A percentile compares a stretch with the other conserved stretches of the same genome.
phyloP scores from a whole-genome alignment of 2,329 filamentous ascomycete genomes.

The Curvularia lunata region DNA sequence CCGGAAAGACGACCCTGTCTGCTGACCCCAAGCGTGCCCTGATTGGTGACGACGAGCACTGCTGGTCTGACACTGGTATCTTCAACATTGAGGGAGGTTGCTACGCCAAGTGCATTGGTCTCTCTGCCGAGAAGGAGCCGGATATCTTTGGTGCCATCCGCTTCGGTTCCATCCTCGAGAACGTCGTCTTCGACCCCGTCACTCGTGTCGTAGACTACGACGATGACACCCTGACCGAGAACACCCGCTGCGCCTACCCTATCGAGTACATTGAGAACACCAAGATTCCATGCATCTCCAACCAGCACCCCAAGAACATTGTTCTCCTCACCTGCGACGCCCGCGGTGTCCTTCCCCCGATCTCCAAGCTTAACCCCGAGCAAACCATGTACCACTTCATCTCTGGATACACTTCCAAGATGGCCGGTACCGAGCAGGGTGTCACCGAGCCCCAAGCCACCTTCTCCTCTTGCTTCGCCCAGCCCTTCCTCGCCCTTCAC shows the following conservation, averaged over 20 bases:
- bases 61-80: conserved; percentile 94
- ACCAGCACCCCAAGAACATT: conserved; percentile 93
- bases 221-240: conserved; percentile 92
- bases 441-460: conserved; percentile 97
- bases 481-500: conserved; percentile 98
- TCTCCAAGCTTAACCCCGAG: conserved; percentile 91
- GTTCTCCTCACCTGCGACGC: conserved; percentile 98
- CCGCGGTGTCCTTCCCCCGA: conserved; percentile 93
- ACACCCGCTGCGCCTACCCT: conserved; percentile 97
- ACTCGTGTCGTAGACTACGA: conserved; percentile 95
- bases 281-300: conserved; percentile 93
- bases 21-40: conserved; percentile 95
- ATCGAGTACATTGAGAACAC: conserved; percentile 99
- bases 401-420: conserved; percentile 99
- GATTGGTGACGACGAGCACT: conserved; percentile 99
- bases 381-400: conserved; percentile 99
- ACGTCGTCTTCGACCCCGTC: conserved; percentile 93
- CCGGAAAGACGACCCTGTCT: conserved; percentile 97
- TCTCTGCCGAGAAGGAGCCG: conserved; percentile 98
- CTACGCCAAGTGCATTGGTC: conserved; percentile 98
- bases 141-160: conserved; percentile 96
- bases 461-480: conserved; percentile 98
- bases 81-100: conserved; percentile 99
- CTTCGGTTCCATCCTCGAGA: conserved; percentile 97
- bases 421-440: conserved; percentile 98